Evolutionary conservation across 192 early-diverging fungal genomes (phyloP).

Genomic region (Coemansia sp.): DNA sequence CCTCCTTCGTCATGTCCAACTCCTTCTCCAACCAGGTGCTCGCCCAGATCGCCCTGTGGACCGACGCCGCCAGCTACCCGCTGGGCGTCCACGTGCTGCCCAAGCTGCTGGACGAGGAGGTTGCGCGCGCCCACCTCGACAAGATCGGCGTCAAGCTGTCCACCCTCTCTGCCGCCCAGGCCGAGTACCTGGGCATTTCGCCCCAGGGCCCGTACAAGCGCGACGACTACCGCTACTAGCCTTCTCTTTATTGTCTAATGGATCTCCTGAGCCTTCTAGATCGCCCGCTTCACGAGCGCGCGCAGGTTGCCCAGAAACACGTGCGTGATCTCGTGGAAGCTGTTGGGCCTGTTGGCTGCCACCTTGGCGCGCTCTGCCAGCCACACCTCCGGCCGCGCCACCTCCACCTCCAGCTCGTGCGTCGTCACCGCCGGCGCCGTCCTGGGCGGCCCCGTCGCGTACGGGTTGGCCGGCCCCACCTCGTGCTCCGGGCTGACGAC

Average conservation of each 20-base stretch:
- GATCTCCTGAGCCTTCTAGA: constrained; percentile 8
- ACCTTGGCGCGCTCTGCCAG: constrained; percentile 63
- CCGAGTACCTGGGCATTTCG: constrained; percentile 80
- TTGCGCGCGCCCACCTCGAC: constrained; percentile 89
- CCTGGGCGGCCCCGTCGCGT: constrained; percentile 42
- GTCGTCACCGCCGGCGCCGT: constrained; percentile 52
- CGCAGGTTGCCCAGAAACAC: constrained; percentile 79
- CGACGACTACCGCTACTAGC: constrained; percentile 93
- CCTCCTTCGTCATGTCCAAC: constrained; percentile 99
- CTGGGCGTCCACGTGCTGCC: constrained; percentile 97
- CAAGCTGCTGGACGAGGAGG: constrained; percentile 99
- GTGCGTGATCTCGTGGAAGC: constrained; percentile 68
- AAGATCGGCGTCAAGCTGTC: constrained; percentile 96
- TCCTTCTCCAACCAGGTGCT: constrained; percentile 99
- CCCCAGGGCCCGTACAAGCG: constrained; percentile 93
- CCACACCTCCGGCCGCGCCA: constrained; percentile 58
- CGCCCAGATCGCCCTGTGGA: constrained; percentile 99
- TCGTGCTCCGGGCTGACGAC: constrained; percentile 58
- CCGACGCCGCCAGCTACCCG: constrained; percentile 78
- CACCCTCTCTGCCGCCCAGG: constrained; percentile 65
- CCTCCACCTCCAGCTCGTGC: constrained; percentile 86
- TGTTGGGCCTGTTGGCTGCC: constrained; percentile 58
- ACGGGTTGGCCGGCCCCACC: constrained; percentile 34
- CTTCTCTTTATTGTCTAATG: background rate
- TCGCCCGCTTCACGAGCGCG: constrained; percentile 56